Evolutionary conservation across 2,329 filamentous ascomycete species (phyloP), one percentile per base, ranked within the genome.

Genomic region (Sclerotinia trifoliorum): DNA sequence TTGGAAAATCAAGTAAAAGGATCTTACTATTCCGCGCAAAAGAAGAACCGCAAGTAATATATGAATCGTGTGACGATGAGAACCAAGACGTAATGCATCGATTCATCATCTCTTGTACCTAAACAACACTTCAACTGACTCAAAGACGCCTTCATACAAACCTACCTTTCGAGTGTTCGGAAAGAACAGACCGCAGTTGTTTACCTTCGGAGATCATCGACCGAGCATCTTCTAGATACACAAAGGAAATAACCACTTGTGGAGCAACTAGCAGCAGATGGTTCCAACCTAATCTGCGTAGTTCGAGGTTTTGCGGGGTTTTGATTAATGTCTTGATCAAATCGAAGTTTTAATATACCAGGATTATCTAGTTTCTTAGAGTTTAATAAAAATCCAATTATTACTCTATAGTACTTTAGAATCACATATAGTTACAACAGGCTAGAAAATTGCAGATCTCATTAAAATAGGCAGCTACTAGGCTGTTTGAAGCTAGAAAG

Each of bases 1-100:
- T 51, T 51, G 60, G 60, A 15, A 49, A 62, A 24, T 35, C 15
- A 51, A 26, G 32, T 32, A 35, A 49, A 24, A 6, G 19, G 17
- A 63, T 52, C 2, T 39, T 55, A 55, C n/a, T 11, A 17, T 65
- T 44, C 19, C 35, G 26, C 29, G 13, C 48, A 39, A 44, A 29
- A 3, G 44, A 42, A n/a, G 35, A 64, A 44, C 61, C 35, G 61
- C 32, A 64, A 29, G 42, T 64, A 26, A 44, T 35, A 24, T 32
- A n/a, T 8, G 44, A n/a, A 35, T 29, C 44, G 11, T 35, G 7
- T 51, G 29, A 51, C 24, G 51, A 32, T 39, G 21, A 51, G 46
- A 39, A 35, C 58, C 19, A 39, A 19, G n/a, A 62, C 3, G 32
- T 35, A 29, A 61, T 44, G n/a, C 21, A 19, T 51, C 39, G 15